Conservation (phyloP, 371 early-diverging fungal genomes). For the Lichtheimia ramosa region DNA sequence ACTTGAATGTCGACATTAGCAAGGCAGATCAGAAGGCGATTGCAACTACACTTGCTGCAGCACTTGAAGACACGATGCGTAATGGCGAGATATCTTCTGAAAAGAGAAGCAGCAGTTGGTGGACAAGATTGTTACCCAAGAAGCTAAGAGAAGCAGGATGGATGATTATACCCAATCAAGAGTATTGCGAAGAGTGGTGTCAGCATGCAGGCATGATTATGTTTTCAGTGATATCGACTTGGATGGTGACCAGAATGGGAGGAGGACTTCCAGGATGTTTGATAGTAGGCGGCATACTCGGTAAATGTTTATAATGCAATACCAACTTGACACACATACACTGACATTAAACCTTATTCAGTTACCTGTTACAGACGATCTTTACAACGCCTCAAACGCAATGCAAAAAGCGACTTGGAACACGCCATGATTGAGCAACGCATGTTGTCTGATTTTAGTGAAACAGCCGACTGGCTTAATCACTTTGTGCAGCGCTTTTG, state of each 20-base stretch:
- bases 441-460: constrained; percentile 60
- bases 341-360: constrained; percentile 8
- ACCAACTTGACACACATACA: not conserved
- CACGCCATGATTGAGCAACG: constrained; percentile 57
- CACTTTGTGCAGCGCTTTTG: constrained; percentile 85
- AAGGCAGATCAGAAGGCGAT: not conserved
- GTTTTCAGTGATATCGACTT: constrained; percentile 35
- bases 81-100: not conserved
- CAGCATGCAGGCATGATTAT: constrained; percentile 34
- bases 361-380: constrained; percentile 79
- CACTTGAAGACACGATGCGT: too few species aligned
- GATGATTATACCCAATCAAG: not conserved
- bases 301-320: constrained; percentile 11
- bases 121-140: constrained; percentile 3
- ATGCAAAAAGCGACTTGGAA: constrained; percentile 71
- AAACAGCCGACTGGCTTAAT: constrained; percentile 98
- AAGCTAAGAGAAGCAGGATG: not conserved
- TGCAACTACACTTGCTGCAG: too few species aligned
- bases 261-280: constrained; percentile 39
- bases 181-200: constrained; percentile 44
- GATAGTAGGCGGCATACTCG: constrained; percentile 41
- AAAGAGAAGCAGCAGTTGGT: not conserved
- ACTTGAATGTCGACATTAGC: not conserved
- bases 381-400: constrained; percentile 67
- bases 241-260: constrained; percentile 27